Conservation (phyloP, 768 basidiomycete species). For the Pilatotrama ljubarskyi region DNA sequence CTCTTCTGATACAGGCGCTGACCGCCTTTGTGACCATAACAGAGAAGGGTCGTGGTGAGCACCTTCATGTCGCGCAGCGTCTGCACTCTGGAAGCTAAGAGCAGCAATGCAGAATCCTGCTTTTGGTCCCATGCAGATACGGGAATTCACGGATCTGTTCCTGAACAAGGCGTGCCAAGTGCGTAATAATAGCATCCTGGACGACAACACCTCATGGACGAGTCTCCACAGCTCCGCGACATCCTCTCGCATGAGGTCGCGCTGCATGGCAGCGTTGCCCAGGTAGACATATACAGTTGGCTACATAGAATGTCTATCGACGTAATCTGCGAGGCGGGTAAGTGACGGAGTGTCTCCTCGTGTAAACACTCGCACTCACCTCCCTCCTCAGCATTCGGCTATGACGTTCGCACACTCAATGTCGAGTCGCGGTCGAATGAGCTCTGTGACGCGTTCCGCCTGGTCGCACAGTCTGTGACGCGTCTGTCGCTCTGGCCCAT, state of each 20-base stretch:
- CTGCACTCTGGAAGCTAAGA: background rate
- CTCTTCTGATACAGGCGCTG: background rate
- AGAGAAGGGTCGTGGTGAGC: slow-evolving; percentile 11
- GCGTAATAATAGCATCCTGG: background rate
- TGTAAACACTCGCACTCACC: background rate
- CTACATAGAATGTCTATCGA: slow-evolving; percentile 39
- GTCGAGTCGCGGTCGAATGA: slow-evolving; percentile 30
- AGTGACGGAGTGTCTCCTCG: background rate
- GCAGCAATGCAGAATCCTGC: slow-evolving; percentile 53
- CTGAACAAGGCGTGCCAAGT: slow-evolving; percentile 55
- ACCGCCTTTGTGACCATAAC: background rate
- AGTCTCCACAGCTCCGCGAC: slow-evolving; percentile 22
- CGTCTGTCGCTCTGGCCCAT: background rate
- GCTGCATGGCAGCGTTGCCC: slow-evolving; percentile 23
- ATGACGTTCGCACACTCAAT: slow-evolving; percentile 33
- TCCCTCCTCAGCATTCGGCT: slow-evolving; percentile 33
- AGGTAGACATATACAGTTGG: slow-evolving; percentile 37
- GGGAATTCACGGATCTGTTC: slow-evolving; percentile 58
- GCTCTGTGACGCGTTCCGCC: slow-evolving; percentile 32
- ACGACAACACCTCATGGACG: background rate
- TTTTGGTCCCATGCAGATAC: slow-evolving; percentile 60
- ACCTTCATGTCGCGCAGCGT: background rate
- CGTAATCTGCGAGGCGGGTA: slow-evolving; percentile 42
- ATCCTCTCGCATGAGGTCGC: slow-evolving; percentile 32
- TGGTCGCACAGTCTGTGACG: slow-evolving; percentile 22